These are phyloP conservation scores for Candida pseudocylindracea DNA, from an alignment of 1,139 yeast species.

Conservation along the genomic window DNA sequence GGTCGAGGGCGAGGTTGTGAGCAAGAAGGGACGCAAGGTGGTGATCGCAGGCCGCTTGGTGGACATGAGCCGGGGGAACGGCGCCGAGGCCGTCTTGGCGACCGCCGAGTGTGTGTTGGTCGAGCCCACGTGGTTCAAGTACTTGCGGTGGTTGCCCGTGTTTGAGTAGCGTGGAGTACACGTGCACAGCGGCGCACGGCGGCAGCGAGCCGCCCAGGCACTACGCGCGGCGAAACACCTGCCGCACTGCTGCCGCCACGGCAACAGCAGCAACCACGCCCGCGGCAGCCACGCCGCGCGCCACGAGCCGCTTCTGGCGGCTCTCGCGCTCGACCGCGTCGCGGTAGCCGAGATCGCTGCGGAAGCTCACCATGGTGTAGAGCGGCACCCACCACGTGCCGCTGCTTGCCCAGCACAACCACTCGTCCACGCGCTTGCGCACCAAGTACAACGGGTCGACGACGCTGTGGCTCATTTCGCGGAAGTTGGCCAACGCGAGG, in stretches of 20 bases:
- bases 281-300: background rate
- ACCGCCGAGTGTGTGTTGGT: constrained; percentile 41
- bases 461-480: constrained; percentile 77
- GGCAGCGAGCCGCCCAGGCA: too few relatives aligned
- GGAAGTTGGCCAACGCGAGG: constrained; percentile 61
- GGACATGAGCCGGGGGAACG: too few relatives aligned
- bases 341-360: constrained; percentile 64
- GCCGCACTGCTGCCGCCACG: too few relatives aligned
- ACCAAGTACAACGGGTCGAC: constrained; percentile 37
- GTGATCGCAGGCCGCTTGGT: constrained; percentile 31
- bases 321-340: constrained; percentile 35
- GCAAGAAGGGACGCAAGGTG: constrained; percentile 61
- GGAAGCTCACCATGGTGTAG: constrained; percentile 81
- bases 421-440: constrained; percentile 45
- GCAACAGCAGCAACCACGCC: too few relatives aligned
- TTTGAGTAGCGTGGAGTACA: too few relatives aligned
- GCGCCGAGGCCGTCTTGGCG: constrained; percentile 19
- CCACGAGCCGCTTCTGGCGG: constrained; percentile 23
- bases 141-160: constrained; percentile 27
- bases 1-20: constrained; percentile 42
- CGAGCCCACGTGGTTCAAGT: constrained; percentile 67
- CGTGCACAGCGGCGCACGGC: too few relatives aligned
- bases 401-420: constrained; percentile 9
- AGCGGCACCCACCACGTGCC: constrained; percentile 68
- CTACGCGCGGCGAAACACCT: too few relatives aligned